A percentile compares a stretch with the other conserved stretches of the same genome.
Conservation (phyloP, 73 alveolate species). For the Tetrahymena malaccensis region DNA sequence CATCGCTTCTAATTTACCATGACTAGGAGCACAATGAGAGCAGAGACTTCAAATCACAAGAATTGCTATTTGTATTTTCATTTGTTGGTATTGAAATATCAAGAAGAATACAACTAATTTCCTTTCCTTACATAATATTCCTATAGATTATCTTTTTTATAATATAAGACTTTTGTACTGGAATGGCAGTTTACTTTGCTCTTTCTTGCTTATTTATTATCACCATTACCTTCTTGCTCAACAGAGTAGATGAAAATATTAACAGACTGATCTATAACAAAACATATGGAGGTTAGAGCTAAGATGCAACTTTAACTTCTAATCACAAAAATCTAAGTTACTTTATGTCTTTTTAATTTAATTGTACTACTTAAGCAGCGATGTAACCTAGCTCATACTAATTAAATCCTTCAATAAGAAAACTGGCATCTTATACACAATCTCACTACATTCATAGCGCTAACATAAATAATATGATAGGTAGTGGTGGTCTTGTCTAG, state of each 20-base stretch:
- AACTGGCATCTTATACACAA: not conserved
- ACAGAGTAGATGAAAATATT: not conserved
- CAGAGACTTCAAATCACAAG: not conserved
- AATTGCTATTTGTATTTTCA: not conserved
- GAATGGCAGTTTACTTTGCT: not conserved
- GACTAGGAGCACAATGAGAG: not conserved
- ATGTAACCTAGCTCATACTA: not conserved
- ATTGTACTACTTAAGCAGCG: not conserved
- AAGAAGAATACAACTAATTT: not conserved
- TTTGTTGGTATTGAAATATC: not conserved
- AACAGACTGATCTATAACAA: not conserved
- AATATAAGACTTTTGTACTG: not conserved
- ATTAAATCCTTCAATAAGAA: not conserved
- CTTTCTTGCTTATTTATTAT: not conserved
- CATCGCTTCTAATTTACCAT: not conserved
- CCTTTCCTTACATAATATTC: not conserved
- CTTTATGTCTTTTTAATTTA: not conserved
- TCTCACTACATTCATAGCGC: not conserved
- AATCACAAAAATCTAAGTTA: not conserved
- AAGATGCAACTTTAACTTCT: not conserved
- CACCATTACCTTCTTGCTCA: not conserved
- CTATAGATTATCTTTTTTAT: not conserved
- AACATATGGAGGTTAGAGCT: not conserved
- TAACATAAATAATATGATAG: not conserved
- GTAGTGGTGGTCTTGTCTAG: not conserved